Base-by-base conservation (phyloP, 2,329 filamentous ascomycete species). In the Colletotrichum truncatum region DNA sequence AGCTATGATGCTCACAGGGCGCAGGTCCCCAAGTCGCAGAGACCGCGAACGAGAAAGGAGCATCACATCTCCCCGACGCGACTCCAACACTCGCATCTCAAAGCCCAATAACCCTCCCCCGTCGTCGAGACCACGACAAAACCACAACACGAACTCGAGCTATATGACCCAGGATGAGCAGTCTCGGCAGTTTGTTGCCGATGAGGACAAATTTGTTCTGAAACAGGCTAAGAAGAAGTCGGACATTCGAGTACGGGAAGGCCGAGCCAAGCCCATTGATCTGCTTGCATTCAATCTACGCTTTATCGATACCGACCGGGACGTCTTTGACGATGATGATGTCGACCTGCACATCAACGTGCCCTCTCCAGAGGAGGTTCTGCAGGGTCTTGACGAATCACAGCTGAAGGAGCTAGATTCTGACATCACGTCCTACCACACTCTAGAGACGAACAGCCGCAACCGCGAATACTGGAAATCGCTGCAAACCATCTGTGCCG, bases 151-250 rank as follows among this genome's bases (percentile, higher is more conserved):
- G 49, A 53, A 16, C 16, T 18, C 77, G n/a, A 78, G 74, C 57
- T 87, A 85, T 71, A 79, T 93, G 67, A 91, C 91, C 63, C 88
- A 93, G 74, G 92, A 94, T 72, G 90, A 94, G 74, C 91, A 93
- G 74, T 91, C 90, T 69, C 85, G 89, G 25, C 87, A 91, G 74
- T 99, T 96, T 85, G 93, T 98, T 18, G 93, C 95, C 55, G 93
- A 97, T 72, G 96, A 99, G 78, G 96, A 99, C 81, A 90, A 91
- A 69, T 99, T 99, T 74, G 96, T 98, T 61, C 83, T 99, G 73
- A 94, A 94, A 78, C 96, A 99, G 80, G 92, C 95, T 48, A 99
- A 98, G 85, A 98, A 97, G 83, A 98, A 98, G 83, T 95, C 96
- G 41, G 93, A 94, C 69, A 97, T 99, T 71, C 91, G 96, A 39